Evolutionary conservation across 2,329 filamentous ascomycete species (phyloP).

Genomic region (Drechslerella stenobrocha): DNA sequence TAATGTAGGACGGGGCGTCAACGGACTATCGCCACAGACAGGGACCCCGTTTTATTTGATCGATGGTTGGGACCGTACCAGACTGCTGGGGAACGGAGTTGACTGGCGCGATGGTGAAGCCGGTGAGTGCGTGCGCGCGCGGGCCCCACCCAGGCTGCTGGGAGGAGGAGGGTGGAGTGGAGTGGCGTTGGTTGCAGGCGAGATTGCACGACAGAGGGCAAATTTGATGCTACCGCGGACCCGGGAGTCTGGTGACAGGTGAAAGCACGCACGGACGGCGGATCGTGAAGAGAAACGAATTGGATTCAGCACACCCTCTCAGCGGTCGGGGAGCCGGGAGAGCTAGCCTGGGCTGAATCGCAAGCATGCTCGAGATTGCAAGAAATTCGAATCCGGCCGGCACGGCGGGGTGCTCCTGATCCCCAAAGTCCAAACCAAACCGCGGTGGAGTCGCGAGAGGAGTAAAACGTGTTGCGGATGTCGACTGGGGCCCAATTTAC

Average conservation of each 20-base stretch:
- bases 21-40: constrained; percentile 5
- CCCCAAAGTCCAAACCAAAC: constrained; percentile 7
- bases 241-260: constrained; percentile 40
- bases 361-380: not conserved
- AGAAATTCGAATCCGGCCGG: not conserved
- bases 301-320: not conserved
- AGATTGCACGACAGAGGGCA: constrained; percentile 25
- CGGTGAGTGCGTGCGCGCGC: no score
- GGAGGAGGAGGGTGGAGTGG: not conserved
- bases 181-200: constrained; percentile 17
- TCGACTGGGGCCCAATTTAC: constrained; percentile 27
- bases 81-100: no score
- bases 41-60: not conserved
- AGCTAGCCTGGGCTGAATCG: constrained; percentile 21
- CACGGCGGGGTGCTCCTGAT: not conserved
- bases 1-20: not conserved
- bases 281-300: not conserved
- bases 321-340: constrained; percentile 44
- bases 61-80: constrained; percentile 2
- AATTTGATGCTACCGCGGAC: constrained; percentile 35
- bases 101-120: no score
- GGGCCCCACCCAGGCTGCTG: not conserved
- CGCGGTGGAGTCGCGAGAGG: constrained; percentile 14
- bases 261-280: constrained; percentile 32
- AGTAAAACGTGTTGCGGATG: constrained; percentile 11